Base-by-base conservation (phyloP, 139 green algal genomes). In the Nannochloris sp. region DNA sequence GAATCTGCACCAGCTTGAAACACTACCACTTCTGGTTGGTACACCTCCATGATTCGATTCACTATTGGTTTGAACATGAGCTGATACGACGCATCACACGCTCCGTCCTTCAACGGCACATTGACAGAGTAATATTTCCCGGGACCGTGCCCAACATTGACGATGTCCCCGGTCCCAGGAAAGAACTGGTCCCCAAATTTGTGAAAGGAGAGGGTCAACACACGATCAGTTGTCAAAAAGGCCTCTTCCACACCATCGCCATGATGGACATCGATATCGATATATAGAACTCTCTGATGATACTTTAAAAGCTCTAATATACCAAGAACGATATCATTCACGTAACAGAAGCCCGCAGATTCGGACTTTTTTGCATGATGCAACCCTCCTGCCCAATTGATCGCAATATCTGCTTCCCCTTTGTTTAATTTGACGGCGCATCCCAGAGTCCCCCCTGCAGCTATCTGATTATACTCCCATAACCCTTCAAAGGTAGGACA, bases 281-380 rank as follows among this genome's bases (percentile, higher is more conserved):
- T 72, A 61, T 93, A 93, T 55, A 92, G 63, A 31, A 91, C 84
- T 3, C 74, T 59, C 50, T 72, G 53, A 66, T 93, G 80, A 61
- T 87, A 87, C 67, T 96, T 96, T 16, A 97, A 79, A 58, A 97
- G 82, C 84, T 98, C 93, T 66, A 98, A 77, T 26, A 95, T 94
- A 31, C 84, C 85, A 49, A 99, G 78, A 33, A 98, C 93, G 56
- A 98, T 97, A 82, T 98, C 93, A 66, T 98, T 98, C 33, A 98
- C 79, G 65, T 96, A 97, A 73, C 92, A 98, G 78, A 98, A 98
- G 8, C 93, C 93, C 2, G 62, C 87, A 72, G 37, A 84, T 81
- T 82, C 85, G 62, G 61, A 62, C 40, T 95, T 95, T 68, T 97
- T 96, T 14, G 87, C 93, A 71, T 99, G 93, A 65, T 99, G 93